Percentiles rank a stretch among this genome's conserved stretches.
Evolutionary conservation across 805 yeast species (phyloP).

Genomic region (Ogataea polymorpha): DNA sequence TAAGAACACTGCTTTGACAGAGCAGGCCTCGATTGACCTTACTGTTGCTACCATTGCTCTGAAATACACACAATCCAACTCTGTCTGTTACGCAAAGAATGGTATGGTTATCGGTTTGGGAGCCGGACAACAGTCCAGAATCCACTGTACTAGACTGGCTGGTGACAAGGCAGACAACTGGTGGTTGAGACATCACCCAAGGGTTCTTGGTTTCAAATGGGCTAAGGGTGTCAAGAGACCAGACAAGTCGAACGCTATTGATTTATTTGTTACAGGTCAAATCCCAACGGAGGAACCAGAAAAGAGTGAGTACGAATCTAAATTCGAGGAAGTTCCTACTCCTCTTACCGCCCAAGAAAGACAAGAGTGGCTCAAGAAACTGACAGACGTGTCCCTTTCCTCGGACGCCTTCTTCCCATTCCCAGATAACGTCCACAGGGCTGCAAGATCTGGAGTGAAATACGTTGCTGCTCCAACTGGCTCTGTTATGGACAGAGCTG

Average conservation of each 20-base stretch:
- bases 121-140: slow-evolving; percentile 99
- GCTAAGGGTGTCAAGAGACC: slow-evolving; percentile 98
- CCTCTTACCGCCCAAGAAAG: slow-evolving; percentile 84
- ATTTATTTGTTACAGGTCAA: slow-evolving; percentile 86
- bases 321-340: slow-evolving; percentile 78
- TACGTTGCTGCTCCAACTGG: slow-evolving; percentile 97
- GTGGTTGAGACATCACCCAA: slow-evolving; percentile 99
- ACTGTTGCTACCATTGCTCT: slow-evolving; percentile 96
- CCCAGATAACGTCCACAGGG: slow-evolving; percentile 98
- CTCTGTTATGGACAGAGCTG: slow-evolving; percentile 96
- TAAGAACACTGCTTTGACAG: slow-evolving; percentile 78
- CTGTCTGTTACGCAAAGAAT: slow-evolving; percentile 96
- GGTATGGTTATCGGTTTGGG: slow-evolving; percentile 99
- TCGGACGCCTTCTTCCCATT: slow-evolving; percentile 99
- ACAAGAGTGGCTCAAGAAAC: slow-evolving; percentile 77
- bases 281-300: slow-evolving; percentile 92
- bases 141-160: slow-evolving; percentile 98
- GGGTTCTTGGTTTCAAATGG: slow-evolving; percentile 91
- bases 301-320: slow-evolving; percentile 85
- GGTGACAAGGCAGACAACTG: slow-evolving; percentile 99
- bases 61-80: slow-evolving; percentile 97
- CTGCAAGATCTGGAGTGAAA: slow-evolving; percentile 94
- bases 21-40: slow-evolving; percentile 89
- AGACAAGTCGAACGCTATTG: slow-evolving; percentile 97
- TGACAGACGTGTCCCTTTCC: slow-evolving; percentile 83